Percentiles rank a stretch among this genome's conserved stretches.
Evolutionary conservation across 129 eudicot species (phyloP).

Genomic region (Deinandra increscens): DNA sequence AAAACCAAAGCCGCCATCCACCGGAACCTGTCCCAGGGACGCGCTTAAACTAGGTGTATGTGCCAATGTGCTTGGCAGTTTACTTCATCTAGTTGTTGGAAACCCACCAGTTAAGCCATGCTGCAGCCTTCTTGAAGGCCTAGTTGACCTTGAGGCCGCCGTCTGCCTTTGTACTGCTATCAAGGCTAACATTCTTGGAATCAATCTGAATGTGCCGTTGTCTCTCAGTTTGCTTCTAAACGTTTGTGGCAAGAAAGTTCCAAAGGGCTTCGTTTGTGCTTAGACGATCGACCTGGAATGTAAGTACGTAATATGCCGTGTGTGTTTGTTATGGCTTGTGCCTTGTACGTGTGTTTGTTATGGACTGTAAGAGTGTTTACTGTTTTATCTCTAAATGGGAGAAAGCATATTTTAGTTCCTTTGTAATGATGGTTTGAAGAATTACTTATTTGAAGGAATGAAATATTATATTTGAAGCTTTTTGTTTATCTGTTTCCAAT

Average conservation of each 20-base stretch:
- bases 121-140: slow-evolving; percentile 54
- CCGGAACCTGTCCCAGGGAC: slow-evolving; percentile 48
- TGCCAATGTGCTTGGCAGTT: slow-evolving; percentile 50
- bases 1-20: slow-evolving; percentile 29
- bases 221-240: slow-evolving; percentile 66
- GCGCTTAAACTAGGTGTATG: slow-evolving; percentile 65
- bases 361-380: slow-evolving; percentile 4
- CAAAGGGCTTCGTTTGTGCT: slow-evolving; percentile 49
- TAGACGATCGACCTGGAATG: slow-evolving; percentile 9
- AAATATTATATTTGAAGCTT: neutral
- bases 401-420: slow-evolving; percentile 13
- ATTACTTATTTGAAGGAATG: neutral
- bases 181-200: slow-evolving; percentile 59
- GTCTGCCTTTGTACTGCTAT: slow-evolving; percentile 72
- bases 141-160: slow-evolving; percentile 65
- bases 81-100: slow-evolving; percentile 39
- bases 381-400: neutral
- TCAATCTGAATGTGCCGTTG: slow-evolving; percentile 57
- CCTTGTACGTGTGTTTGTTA: too few species aligned
- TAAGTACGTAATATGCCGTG: neutral
- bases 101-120: slow-evolving; percentile 53
- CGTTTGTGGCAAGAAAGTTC: slow-evolving; percentile 54
- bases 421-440: slow-evolving; percentile 3
- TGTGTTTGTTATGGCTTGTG: slow-evolving; percentile 6
- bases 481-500: neutral